These are phyloP conservation scores for Nannochloris sp. DNA, from an alignment of 139 green algal species.

Conservation along the genomic window DNA sequence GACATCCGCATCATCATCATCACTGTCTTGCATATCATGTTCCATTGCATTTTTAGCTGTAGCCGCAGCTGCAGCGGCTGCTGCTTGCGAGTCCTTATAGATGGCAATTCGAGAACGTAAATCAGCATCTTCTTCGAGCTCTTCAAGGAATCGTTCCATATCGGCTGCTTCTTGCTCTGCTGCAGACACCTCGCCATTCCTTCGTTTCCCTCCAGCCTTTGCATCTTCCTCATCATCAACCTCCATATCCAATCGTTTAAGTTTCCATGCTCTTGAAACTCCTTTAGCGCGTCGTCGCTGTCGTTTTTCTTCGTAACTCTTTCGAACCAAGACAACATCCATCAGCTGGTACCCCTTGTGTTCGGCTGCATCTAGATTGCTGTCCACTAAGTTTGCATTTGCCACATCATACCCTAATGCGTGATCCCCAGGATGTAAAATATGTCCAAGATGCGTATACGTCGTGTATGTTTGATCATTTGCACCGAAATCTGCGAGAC, in stretches of 20 bases:
- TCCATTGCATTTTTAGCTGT: not conserved
- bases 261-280: conserved; percentile 55
- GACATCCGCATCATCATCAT: conserved; percentile 29
- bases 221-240: conserved; percentile 45
- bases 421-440: conserved; percentile 77
- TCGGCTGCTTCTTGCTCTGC: conserved; percentile 35
- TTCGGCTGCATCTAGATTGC: conserved; percentile 65
- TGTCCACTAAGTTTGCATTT: conserved; percentile 60
- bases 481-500: conserved; percentile 74
- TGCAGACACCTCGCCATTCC: conserved; percentile 1
- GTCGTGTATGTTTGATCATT: conserved; percentile 76
- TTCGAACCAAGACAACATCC: conserved; percentile 86
- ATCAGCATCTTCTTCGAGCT: conserved; percentile 76
- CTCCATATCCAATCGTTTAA: conserved; percentile 51
- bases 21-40: conserved; percentile 36
- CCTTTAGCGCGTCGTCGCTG: conserved; percentile 32
- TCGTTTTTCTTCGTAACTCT: conserved; percentile 85
- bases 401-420: conserved; percentile 84
- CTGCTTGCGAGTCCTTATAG: conserved; percentile 34
- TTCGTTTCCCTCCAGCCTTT: not conserved
- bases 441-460: conserved; percentile 77
- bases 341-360: conserved; percentile 54
- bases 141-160: conserved; percentile 77
- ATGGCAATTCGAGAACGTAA: conserved; percentile 50
- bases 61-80: conserved; percentile 8